These are phyloP conservation scores for Claviceps monticola DNA, from an alignment of 2,329 filamentous ascomycete species.

Conservation along the genomic window DNA sequence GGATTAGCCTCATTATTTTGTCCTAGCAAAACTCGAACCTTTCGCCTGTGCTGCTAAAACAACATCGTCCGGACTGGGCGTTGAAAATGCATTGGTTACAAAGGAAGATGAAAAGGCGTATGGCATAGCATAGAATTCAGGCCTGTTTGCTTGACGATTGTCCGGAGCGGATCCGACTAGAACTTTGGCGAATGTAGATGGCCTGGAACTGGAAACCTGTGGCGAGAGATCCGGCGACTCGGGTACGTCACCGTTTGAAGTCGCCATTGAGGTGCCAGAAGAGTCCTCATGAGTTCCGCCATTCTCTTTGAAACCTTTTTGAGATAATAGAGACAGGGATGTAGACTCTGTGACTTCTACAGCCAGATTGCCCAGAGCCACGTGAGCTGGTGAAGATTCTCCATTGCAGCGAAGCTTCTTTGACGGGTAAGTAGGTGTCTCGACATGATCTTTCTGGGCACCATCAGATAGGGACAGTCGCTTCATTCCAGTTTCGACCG, in stretches of 20 bases:
- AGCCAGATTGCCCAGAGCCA: not conserved
- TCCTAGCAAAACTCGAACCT: constrained; percentile 55
- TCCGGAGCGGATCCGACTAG: constrained; percentile 32
- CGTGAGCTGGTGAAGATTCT: not conserved
- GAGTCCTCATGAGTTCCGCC: not conserved
- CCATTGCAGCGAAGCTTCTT: constrained; percentile 11
- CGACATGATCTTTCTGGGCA: constrained; percentile 16
- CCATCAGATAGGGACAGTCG: constrained; percentile 19
- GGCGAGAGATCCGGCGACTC: not conserved
- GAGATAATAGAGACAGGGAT: not conserved
- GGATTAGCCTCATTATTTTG: constrained; percentile 35
- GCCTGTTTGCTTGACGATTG: constrained; percentile 14
- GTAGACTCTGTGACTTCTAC: not conserved
- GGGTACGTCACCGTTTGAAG: not conserved
- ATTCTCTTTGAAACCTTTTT: not conserved
- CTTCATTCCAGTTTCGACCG: constrained; percentile 16
- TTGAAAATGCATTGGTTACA: constrained; percentile 54
- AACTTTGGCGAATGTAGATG: constrained; percentile 43
- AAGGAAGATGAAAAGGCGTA: constrained; percentile 36
- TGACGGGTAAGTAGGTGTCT: constrained; percentile 6
- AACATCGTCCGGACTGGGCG: constrained; percentile 83
- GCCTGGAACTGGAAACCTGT: constrained; percentile 15
- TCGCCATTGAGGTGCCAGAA: not conserved
- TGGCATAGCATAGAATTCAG: constrained; percentile 29
- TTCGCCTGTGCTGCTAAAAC: constrained; percentile 78